phyloP scores from a whole-genome alignment of 345 rosid species.

The Gossypium mustelinum region DNA sequence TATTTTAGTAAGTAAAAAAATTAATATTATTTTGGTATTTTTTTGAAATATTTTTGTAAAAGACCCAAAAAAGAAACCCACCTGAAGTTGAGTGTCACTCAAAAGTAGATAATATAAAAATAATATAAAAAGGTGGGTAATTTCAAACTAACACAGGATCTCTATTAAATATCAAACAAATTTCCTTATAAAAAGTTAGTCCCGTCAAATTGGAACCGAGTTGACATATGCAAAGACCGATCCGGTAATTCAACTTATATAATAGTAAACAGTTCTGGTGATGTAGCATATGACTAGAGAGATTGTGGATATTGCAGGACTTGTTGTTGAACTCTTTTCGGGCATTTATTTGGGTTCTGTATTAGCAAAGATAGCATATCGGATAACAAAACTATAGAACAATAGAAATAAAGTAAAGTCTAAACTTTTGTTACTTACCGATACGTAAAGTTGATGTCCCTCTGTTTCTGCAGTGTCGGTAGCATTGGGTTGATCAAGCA shows the following conservation, averaged over 20 bases:
- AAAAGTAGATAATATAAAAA: no score
- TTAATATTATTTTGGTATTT: no score
- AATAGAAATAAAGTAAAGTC: background rate
- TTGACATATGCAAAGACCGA: no score
- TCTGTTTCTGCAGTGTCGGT: constrained; percentile 38
- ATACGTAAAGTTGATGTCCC: constrained; percentile 30
- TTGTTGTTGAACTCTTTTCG: constrained; percentile 42
- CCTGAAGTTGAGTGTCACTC: no score
- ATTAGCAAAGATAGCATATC: constrained; percentile 3
- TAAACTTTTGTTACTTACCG: constrained; percentile 8
- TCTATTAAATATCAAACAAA: no score
- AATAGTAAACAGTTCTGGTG: background rate
- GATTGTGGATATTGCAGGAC: constrained; percentile 39
- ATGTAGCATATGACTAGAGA: constrained; percentile 13
- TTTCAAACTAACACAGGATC: no score
- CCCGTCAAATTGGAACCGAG: no score
- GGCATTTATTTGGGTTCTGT: constrained; percentile 41
- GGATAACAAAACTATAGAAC: background rate
- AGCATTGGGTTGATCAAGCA: constrained; percentile 39
- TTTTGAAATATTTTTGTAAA: no score
- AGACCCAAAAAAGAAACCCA: no score
- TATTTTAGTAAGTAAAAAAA: no score
- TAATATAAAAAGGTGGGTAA: no score
- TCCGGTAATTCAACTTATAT: background rate
- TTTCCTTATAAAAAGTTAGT: no score